Base-by-base conservation (phyloP, 2,329 filamentous ascomycete genomes). In the Penicillium sp. region DNA sequence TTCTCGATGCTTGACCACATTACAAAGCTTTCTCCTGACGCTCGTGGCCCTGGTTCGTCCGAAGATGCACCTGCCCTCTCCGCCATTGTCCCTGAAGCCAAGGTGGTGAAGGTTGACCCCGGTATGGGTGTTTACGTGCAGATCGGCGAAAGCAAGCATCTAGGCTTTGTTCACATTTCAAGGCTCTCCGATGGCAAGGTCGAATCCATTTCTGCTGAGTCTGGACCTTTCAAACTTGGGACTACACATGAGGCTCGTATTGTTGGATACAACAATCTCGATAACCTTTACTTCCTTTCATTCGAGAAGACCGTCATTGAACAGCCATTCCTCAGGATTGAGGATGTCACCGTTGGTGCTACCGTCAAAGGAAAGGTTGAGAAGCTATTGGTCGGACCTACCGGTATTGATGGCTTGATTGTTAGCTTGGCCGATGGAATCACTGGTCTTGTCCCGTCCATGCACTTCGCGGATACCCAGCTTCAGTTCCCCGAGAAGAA, bases 141-240 rank as follows among this genome's bases (percentile, higher is more conserved):
- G 56, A 70, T 91, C 22, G 84, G 83, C 2, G 70, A 85, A 5
- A 74, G 79, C 32, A 80, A 83, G 24, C 60, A 70, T 22, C 74
- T 91, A n/a, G 88, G 88, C 8, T 98, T 96, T 62, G 89, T 94
- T 18, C 93, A 98, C 67, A 94, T 98, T 55, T 98, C 93, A 1
- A 82, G 87, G 54, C 80, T 98, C 51, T 86, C 91, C 49, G 91
- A 98, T 65, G 85, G 85, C 56, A 95, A 93, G 66, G 79, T 96
- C 43, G 93, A 97, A 53, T 81, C 80, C 1, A 75, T 98, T 4
- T 87, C 87, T 11, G 81, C 88, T 53, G 76, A 81, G 3, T 83
- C 82, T 14, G 93, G 93, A 0, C 78, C 85, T 2, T 96, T 84
- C 73, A 87, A 89, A 67, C 64, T 86, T 16, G 89, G 82, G 32